Percentiles rank a stretch among this genome's conserved stretches.
Evolutionary conservation across 1,284 basidiomycete genomes (phyloP).

Genomic region (Sphaerobolus stellatus): DNA sequence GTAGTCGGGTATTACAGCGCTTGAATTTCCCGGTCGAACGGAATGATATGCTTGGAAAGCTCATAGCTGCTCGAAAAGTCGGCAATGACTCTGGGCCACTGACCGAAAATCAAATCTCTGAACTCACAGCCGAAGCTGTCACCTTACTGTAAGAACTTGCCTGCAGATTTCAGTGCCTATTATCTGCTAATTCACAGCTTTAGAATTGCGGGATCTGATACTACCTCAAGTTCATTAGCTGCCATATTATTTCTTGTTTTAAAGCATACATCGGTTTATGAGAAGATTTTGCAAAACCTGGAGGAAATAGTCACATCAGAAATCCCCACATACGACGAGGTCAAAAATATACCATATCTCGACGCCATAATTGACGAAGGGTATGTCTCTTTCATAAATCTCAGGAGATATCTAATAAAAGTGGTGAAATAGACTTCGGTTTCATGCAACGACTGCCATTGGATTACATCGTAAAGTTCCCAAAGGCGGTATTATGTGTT

Average conservation of each 20-base stretch:
- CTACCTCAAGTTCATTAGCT: constrained; percentile 30
- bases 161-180: background rate
- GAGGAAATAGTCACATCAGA: constrained; percentile 19
- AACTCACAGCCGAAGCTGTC: constrained; percentile 32
- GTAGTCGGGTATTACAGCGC: constrained; percentile 25
- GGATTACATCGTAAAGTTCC: constrained; percentile 32
- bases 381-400: constrained; percentile 17
- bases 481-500: constrained; percentile 24
- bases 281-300: constrained; percentile 23
- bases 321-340: constrained; percentile 23
- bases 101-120: constrained; percentile 20
- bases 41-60: constrained; percentile 30
- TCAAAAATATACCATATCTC: constrained; percentile 33
- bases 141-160: constrained; percentile 26
- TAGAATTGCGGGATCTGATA: constrained; percentile 36
- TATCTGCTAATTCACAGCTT: background rate
- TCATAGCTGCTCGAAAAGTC: constrained; percentile 23
- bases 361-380: constrained; percentile 35
- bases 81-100: constrained; percentile 15
- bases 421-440: constrained; percentile 21
- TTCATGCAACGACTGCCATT: constrained; percentile 31
- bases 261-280: constrained; percentile 24
- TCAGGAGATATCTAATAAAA: constrained; percentile 1
- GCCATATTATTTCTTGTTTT: constrained; percentile 24
- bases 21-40: constrained; percentile 18